Conservation (phyloP, 2,329 filamentous ascomycete genomes). For the Clonostachys byssicola region DNA sequence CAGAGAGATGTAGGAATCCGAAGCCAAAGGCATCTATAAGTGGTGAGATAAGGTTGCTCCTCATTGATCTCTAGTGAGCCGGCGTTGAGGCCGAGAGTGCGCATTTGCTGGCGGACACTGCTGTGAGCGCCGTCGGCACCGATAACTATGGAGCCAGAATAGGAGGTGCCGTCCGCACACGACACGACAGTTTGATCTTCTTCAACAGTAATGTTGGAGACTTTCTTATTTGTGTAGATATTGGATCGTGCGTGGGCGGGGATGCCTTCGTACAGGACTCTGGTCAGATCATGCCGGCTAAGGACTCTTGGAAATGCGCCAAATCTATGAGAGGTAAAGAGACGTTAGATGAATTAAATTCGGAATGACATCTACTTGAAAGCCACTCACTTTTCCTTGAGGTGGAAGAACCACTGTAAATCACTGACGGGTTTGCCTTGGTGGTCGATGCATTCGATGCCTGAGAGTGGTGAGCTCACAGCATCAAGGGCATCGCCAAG, state of each 20-base stretch:
- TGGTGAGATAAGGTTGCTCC: constrained; percentile 19
- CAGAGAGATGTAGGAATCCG: constrained; percentile 13
- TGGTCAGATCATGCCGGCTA: background rate
- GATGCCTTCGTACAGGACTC: background rate
- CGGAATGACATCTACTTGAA: no score
- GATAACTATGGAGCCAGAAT: constrained; percentile 5
- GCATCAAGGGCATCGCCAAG: constrained; percentile 12
- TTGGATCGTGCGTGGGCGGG: background rate
- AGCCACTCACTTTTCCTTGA: constrained; percentile 13
- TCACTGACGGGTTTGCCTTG: constrained; percentile 16
- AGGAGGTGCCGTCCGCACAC: background rate
- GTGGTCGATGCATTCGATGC: constrained; percentile 13
- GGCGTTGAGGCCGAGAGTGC: constrained; percentile 15
- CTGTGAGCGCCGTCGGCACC: constrained; percentile 12
- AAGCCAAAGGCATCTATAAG: constrained; percentile 25
- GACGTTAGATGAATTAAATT: no score
- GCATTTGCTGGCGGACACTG: constrained; percentile 11
- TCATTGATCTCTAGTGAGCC: constrained; percentile 10
- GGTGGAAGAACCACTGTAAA: constrained; percentile 11
- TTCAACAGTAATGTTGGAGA: background rate
- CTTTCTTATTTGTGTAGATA: background rate
- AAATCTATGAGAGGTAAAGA: background rate
- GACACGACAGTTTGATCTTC: background rate
- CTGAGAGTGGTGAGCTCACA: constrained; percentile 11
- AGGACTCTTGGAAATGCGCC: background rate